These are phyloP conservation scores for Chlorella vulgaris DNA, from an alignment of 139 green algal genomes.

Conservation along the genomic window DNA sequence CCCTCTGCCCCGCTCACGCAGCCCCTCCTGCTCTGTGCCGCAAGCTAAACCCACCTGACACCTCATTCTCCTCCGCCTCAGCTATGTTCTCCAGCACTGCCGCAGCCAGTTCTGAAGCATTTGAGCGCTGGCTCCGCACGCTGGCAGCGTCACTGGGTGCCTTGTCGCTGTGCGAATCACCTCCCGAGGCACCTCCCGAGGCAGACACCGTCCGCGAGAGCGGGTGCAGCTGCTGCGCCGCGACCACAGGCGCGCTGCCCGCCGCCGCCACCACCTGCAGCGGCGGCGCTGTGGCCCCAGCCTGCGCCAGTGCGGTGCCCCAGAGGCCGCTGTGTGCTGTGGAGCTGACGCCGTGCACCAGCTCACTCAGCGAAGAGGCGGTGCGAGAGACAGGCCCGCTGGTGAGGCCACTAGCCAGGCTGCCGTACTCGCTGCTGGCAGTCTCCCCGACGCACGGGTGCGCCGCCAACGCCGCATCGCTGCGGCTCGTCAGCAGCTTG, in stretches of 20 bases:
- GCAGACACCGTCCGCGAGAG: conserved; percentile 9
- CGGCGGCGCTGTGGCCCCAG: background rate
- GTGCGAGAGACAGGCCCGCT: conserved; percentile 21
- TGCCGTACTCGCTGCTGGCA: background rate
- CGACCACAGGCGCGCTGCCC: background rate
- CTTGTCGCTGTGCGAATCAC: conserved; percentile 2
- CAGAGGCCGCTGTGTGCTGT: background rate
- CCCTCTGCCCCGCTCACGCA: too few species aligned
- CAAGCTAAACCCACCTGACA: background rate
- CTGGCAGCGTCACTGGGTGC: conserved; percentile 7
- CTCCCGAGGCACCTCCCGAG: too few species aligned
- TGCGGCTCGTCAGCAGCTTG: conserved; percentile 21
- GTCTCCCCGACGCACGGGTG: background rate
- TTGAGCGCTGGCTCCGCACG: conserved; percentile 36
- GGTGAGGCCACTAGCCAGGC: background rate
- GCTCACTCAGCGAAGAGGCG: conserved; percentile 11
- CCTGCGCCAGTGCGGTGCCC: too few species aligned
- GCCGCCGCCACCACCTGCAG: background rate
- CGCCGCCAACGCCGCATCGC: conserved; percentile 14
- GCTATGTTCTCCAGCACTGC: conserved; percentile 34
- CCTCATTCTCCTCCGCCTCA: conserved; percentile 14
- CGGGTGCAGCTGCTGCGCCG: background rate
- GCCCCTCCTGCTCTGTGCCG: too few species aligned
- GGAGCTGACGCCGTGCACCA: too few species aligned
- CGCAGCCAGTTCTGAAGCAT: conserved; percentile 40